Evolutionary conservation across 805 yeast species (phyloP).

Genomic region (Candida endomychidarum): DNA sequence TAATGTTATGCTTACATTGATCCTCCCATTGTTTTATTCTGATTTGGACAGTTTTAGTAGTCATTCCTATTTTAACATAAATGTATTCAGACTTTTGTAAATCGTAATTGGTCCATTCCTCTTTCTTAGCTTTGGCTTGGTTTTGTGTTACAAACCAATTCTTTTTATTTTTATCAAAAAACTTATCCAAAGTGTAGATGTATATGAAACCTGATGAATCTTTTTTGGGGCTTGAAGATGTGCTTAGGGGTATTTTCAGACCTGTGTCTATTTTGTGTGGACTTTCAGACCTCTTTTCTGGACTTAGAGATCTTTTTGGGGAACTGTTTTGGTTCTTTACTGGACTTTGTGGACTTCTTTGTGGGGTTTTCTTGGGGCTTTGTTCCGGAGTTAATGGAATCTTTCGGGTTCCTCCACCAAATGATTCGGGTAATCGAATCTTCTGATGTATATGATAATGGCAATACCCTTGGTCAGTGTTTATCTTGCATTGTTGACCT

Average conservation of each 20-base stretch:
- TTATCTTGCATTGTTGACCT: slow-evolving; percentile 40
- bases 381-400: no score
- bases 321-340: not conserved
- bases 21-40: slow-evolving; percentile 53
- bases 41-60: slow-evolving; percentile 43
- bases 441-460: slow-evolving; percentile 27
- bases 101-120: slow-evolving; percentile 34
- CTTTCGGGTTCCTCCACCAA: no score
- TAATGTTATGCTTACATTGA: slow-evolving; percentile 49
- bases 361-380: no score
- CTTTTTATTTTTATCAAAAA: slow-evolving; percentile 25
- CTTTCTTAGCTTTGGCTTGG: slow-evolving; percentile 23
- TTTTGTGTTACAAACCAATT: slow-evolving; percentile 37
- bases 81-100: slow-evolving; percentile 37
- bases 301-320: no score
- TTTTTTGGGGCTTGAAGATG: not conserved
- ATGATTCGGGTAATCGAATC: no score
- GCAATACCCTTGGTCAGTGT: slow-evolving; percentile 27
- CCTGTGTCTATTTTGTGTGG: no score
- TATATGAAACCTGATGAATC: slow-evolving; percentile 50
- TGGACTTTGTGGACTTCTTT: no score
- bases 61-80: slow-evolving; percentile 54
- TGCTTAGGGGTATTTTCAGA: no score
- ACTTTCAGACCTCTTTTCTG: no score
- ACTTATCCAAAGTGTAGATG: slow-evolving; percentile 47